Evolutionary conservation across 2,329 filamentous ascomycete species (phyloP).

Genomic region (Claviceps sp.): DNA sequence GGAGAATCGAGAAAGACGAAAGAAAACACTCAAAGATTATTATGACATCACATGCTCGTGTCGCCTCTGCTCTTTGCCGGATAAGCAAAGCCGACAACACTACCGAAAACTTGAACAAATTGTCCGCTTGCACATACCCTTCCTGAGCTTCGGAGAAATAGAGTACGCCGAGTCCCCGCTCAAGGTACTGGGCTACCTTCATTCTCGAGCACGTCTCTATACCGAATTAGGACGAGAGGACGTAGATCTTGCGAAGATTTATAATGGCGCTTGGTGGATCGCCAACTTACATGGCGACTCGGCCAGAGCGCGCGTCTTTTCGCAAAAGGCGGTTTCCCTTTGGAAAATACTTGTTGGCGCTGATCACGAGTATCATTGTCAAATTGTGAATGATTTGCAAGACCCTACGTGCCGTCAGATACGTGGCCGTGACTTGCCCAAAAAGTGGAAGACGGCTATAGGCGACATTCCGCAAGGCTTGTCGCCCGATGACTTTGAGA

Average conservation of each 20-base stretch:
- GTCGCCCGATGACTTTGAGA: neutral
- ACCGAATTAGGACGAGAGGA: neutral
- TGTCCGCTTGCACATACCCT: neutral
- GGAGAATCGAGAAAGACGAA: neutral
- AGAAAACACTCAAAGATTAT: neutral
- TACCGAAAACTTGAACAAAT: neutral
- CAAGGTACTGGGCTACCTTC: neutral
- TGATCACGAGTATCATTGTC: neutral
- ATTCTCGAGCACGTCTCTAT: neutral
- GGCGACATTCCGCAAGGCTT: neutral
- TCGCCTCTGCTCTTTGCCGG: neutral
- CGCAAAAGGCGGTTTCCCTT: neutral
- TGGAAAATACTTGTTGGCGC: neutral
- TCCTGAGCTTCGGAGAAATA: neutral
- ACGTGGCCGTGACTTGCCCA: neutral
- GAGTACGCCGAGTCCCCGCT: too few species aligned
- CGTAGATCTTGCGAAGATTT: too few species aligned
- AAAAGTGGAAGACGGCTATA: neutral
- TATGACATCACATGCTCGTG: neutral
- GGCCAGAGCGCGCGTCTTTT: neutral
- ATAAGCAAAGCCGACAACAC: neutral
- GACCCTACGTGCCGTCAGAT: neutral
- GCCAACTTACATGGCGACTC: neutral
- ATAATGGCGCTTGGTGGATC: too few species aligned
- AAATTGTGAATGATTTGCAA: neutral